Evolutionary conservation across 352 stramenopile species (phyloP), one percentile per base, ranked within the genome.

Genomic region (Pythium chondricola): DNA sequence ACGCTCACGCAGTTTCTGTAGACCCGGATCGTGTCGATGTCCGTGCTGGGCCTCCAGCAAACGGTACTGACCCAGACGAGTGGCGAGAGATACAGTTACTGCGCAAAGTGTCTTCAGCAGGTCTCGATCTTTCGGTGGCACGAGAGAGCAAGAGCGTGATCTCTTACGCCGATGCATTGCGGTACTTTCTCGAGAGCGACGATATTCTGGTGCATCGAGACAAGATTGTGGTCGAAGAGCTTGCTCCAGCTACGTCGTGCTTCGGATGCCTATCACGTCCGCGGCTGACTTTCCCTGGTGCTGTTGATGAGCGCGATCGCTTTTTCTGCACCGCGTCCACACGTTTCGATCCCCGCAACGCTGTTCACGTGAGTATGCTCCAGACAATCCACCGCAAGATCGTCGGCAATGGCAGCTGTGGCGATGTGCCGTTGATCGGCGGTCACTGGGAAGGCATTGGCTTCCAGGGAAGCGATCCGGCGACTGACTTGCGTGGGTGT

Each of bases 381-480:
- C 74, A 88, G 63, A 88, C 77, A 11, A 63, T 91, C 10, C 84
- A 89, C 61, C 51, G 53, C 11, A 74, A 69, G 20, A 48, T 91
- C 20, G 63, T 56, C 7, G 63, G 56, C 40, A 67, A 18, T 1
- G 22, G 47, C 10, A 39, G 30, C 41, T 71, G 22, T 1, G 21
- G 31, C 10, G 67, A 81, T 11, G 65, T 82, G 25, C 48, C 66
- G 16, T 66, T 86, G 9, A 74, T 74, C 3, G 83, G 83, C 14
- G 51, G 56, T 13, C 83, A 95, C 52, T 96, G 86, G 88, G 85
- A 95, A 54, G 63, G 69, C 8, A 79, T 97, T 25, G 88, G 88
- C 14, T 97, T 97, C 49, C 88, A 96, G 52, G 88, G 86, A 21
- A 74, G 43, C 6, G 86, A 97, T 48, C 88, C 88, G 5, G 72